Percentiles rank a stretch among this genome's conserved stretches.
Evolutionary conservation across 2,329 filamentous ascomycete genomes (phyloP).

Genomic region (Alternaria rosae): DNA sequence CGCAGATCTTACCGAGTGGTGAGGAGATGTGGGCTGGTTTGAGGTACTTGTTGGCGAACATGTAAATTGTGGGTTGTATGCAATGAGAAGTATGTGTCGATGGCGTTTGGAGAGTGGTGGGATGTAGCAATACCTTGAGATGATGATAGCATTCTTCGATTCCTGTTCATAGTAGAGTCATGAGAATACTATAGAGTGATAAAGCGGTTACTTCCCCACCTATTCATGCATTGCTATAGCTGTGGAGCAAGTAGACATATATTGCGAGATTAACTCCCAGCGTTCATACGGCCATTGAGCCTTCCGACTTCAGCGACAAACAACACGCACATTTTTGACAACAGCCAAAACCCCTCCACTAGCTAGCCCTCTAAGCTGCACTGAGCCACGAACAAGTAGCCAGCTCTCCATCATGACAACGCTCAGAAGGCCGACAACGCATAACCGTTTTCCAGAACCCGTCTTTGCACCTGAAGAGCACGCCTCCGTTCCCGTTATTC

Average conservation of each 20-base stretch:
- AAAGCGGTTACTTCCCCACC: background rate
- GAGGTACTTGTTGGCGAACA: conserved; percentile 28
- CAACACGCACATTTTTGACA: too few relatives aligned
- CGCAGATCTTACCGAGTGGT: conserved; percentile 57
- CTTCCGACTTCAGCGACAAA: background rate
- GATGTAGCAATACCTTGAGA: background rate
- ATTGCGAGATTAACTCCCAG: too few relatives aligned
- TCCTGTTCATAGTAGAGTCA: background rate
- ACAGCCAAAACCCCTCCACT: background rate
- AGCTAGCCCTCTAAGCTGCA: background rate
- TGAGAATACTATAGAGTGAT: background rate
- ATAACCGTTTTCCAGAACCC: conserved; percentile 6
- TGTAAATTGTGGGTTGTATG: background rate
- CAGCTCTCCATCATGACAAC: background rate
- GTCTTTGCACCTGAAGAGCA: conserved; percentile 7
- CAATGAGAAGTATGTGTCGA: background rate
- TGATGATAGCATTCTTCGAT: background rate
- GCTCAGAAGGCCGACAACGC: conserved; percentile 2
- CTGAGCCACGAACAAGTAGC: background rate
- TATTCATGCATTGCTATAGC: too few relatives aligned
- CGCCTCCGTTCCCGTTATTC: conserved; percentile 5
- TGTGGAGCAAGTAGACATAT: too few relatives aligned
- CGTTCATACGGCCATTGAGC: background rate
- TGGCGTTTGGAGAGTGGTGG: background rate
- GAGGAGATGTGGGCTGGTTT: conserved; percentile 58